Evolutionary conservation across 352 stramenopile genomes (phyloP).

Genomic region (Aphanomyces euteiches): DNA sequence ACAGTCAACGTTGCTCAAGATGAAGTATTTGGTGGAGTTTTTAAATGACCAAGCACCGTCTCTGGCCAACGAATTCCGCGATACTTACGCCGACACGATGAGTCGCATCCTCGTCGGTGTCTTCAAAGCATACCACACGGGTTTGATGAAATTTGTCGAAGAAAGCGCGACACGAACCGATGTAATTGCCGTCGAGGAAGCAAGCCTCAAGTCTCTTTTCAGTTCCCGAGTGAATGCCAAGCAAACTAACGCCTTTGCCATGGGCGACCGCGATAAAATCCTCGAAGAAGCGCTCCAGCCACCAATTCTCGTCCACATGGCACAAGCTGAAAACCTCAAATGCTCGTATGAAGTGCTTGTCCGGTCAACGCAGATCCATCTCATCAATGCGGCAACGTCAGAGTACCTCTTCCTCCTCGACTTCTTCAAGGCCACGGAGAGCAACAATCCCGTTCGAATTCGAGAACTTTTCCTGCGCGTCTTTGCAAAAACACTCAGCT

Average conservation of each 20-base stretch:
- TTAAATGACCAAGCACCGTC: constrained; percentile 88
- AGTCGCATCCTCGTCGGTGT: constrained; percentile 92
- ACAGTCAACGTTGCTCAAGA: constrained; percentile 94
- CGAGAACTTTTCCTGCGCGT: constrained; percentile 92
- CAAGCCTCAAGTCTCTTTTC: constrained; percentile 84
- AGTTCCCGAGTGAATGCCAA: constrained; percentile 92
- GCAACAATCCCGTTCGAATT: constrained; percentile 61
- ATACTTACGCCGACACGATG: constrained; percentile 97
- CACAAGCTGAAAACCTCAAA: constrained; percentile 85
- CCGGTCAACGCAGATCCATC: constrained; percentile 93
- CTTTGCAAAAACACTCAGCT: constrained; percentile 93
- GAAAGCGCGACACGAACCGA: constrained; percentile 91
- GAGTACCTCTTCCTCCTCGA: constrained; percentile 97
- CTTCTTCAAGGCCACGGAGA: constrained; percentile 85
- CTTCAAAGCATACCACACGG: constrained; percentile 96
- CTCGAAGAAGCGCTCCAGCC: constrained; percentile 72
- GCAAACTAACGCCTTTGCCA: constrained; percentile 91
- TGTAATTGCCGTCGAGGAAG: constrained; percentile 94
- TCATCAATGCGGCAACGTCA: constrained; percentile 96
- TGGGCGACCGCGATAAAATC: constrained; percentile 89
- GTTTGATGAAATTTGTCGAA: constrained; percentile 92
- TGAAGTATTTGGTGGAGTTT: constrained; percentile 95
- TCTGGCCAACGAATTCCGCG: constrained; percentile 92
- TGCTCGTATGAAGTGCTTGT: constrained; percentile 97
- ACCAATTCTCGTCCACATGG: constrained; percentile 94